A percentile compares a stretch with the other conserved stretches of the same genome.
These are phyloP conservation scores for Tylopilus plumbeoviolaceoides DNA, from an alignment of 768 basidiomycete species.

Conservation along the genomic window DNA sequence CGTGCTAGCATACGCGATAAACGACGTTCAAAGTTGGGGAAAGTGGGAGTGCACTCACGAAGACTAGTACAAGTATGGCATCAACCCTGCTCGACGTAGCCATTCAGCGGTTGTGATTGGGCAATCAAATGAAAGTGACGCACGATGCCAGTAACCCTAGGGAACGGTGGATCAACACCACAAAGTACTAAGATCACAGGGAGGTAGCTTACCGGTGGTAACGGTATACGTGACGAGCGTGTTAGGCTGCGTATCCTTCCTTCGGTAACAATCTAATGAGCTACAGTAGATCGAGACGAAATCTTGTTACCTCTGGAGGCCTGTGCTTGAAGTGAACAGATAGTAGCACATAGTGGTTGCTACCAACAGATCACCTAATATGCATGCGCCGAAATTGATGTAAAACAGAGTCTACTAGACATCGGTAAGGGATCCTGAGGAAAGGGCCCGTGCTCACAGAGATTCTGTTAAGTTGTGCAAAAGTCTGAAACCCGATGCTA, in stretches of 20 bases:
- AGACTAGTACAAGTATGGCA: slow-evolving; percentile 40
- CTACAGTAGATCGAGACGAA: not conserved
- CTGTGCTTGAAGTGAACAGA: slow-evolving; percentile 45
- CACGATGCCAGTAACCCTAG: slow-evolving; percentile 38
- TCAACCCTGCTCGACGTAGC: slow-evolving; percentile 35
- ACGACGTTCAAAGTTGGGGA: not conserved
- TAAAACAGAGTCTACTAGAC: slow-evolving; percentile 44
- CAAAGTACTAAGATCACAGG: slow-evolving; percentile 5
- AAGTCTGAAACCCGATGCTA: slow-evolving; percentile 39
- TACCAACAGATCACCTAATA: slow-evolving; percentile 48
- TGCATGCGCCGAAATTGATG: slow-evolving; percentile 46
- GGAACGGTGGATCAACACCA: slow-evolving; percentile 15
- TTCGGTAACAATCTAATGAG: slow-evolving; percentile 15
- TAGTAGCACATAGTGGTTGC: slow-evolving; percentile 47
- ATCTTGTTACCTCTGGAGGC: slow-evolving; percentile 40
- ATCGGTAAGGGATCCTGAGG: not conserved
- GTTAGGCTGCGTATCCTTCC: slow-evolving; percentile 47
- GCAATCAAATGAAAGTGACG: slow-evolving; percentile 13
- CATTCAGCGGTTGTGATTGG: not conserved
- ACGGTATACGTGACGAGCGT: slow-evolving; percentile 47
- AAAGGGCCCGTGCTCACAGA: slow-evolving; percentile 31
- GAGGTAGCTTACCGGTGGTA: slow-evolving; percentile 44
- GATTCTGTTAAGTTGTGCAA: slow-evolving; percentile 33
- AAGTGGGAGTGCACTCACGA: slow-evolving; percentile 23
- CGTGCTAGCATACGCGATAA: slow-evolving; percentile 27